Base-by-base conservation (phyloP, 805 yeast genomes). In the Maudiozyma bulderi region DNA sequence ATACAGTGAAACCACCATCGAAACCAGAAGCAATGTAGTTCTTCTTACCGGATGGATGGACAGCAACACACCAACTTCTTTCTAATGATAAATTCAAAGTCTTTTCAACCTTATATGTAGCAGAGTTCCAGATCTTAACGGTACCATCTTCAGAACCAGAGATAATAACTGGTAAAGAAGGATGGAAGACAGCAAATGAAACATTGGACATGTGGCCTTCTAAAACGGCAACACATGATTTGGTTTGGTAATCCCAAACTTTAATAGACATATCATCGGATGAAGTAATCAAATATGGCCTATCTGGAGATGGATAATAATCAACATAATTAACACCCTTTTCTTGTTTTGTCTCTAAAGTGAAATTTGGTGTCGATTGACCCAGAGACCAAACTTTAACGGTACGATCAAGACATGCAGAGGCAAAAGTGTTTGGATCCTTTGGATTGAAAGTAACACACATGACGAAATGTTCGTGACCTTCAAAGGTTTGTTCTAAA, bases 81-180 rank as follows among this genome's bases (percentile, higher is more conserved):
- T 93, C 98, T 66, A 91, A 77, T 45, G 96, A 88, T 64, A 86
- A 82, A 69, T 88, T 90, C 53, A 91, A 73, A 7, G 96, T 82
- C 70, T 89, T 89, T 70, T 91, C 98, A 55, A 91, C 77, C 70
- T 87, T 88, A 72, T 91, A 93, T 35, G 98, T 88, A 64, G 84
- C 84, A 26, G 97, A 76, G 66, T 87, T 91, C 99, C 99, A 93
- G 60, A 93, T 77, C 64, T 90, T 88, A 57, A 93, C 75, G 8
- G 96, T 84, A 47, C 95, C 88, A 70, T 93, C 99, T 70, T 93
- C 99, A 47, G 96, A 84, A 56, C 99, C 99, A 3, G 97, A 88
- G 44, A 93, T 77, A 55, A 93, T 90, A 55, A 91, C 72, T 26
- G 99, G 99, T 61, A 93, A 75, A 61, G 91, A 95, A n/a, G 96